A percentile compares a stretch with the other conserved stretches of the same genome.
Conservation (phyloP, 495 filamentous ascomycete species). For the Astrocystis sublimbata region DNA sequence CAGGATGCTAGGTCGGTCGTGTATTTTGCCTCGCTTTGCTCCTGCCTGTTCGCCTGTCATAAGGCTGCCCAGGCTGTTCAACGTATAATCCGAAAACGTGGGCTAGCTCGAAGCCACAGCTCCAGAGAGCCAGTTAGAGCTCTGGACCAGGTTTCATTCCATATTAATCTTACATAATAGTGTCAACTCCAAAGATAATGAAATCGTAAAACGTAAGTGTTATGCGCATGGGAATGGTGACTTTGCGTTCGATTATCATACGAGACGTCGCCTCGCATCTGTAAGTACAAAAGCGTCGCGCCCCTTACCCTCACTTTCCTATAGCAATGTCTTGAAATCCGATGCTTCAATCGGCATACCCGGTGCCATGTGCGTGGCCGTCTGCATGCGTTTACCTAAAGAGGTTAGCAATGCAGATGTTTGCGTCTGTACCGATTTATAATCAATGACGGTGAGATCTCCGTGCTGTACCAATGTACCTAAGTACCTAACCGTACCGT, state of each 20-base stretch:
- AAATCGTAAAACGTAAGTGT: too few species aligned
- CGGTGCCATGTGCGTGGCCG: background rate
- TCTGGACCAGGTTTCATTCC: background rate
- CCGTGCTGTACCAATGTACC: background rate
- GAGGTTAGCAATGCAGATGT: background rate
- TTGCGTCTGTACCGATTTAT: background rate
- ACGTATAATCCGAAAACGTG: too few species aligned
- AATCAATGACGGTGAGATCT: slow-evolving; percentile 2
- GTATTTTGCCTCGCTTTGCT: too few species aligned
- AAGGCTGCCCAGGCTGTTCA: too few species aligned
- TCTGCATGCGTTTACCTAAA: background rate
- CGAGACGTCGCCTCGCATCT: too few species aligned
- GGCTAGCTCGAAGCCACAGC: background rate
- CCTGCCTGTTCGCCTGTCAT: too few species aligned
- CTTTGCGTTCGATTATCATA: too few species aligned
- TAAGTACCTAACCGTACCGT: too few species aligned
- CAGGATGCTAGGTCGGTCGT: too few species aligned
- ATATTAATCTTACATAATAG: slow-evolving; percentile 5
- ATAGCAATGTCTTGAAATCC: background rate
- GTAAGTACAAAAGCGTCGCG: background rate
- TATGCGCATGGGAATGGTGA: too few species aligned
- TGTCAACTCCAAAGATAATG: background rate
- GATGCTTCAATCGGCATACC: background rate
- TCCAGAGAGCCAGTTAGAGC: background rate
- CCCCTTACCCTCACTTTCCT: background rate